A percentile compares a stretch with the other conserved stretches of the same genome.
phyloP scores from a whole-genome alignment of 345 rosid genomes.

The Eucalyptus camaldulensis region DNA sequence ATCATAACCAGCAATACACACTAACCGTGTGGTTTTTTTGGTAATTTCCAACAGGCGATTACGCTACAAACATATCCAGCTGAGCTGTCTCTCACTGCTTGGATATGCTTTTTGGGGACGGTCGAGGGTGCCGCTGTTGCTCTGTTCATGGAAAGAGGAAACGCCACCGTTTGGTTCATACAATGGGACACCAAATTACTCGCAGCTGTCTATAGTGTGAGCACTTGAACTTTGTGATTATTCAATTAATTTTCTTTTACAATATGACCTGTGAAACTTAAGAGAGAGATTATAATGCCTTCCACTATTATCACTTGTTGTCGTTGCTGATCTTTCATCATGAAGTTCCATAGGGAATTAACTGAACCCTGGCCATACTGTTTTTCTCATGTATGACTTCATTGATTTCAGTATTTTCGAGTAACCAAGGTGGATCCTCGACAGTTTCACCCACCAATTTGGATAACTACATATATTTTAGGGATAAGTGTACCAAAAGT shows the following conservation, averaged over 20 bases:
- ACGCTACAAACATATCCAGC: slow-evolving; percentile 59
- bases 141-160: slow-evolving; percentile 61
- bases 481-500: accelerated
- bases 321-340: background rate
- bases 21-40: background rate
- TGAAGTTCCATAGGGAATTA: background rate
- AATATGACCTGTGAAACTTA: background rate
- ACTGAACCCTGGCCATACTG: background rate
- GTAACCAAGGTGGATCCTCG: background rate
- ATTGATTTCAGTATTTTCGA: background rate
- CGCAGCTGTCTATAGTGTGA: slow-evolving; percentile 64
- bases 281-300: background rate
- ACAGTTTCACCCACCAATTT: background rate
- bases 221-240: background rate
- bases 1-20: too few species aligned
- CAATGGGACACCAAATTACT: slow-evolving; percentile 66
- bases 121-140: slow-evolving; percentile 44
- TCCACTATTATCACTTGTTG: background rate
- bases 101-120: slow-evolving; percentile 77
- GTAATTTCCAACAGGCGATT: slow-evolving; percentile 19
- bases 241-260: background rate
- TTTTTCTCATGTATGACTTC: background rate
- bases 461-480: background rate
- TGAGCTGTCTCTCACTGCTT: slow-evolving; percentile 73
- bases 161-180: slow-evolving; percentile 40